Percentiles rank a stretch among this genome's conserved stretches.
These are phyloP conservation scores for Fusarium neocosmosporiellum DNA, from an alignment of 2,329 filamentous ascomycete genomes.

Conservation along the genomic window DNA sequence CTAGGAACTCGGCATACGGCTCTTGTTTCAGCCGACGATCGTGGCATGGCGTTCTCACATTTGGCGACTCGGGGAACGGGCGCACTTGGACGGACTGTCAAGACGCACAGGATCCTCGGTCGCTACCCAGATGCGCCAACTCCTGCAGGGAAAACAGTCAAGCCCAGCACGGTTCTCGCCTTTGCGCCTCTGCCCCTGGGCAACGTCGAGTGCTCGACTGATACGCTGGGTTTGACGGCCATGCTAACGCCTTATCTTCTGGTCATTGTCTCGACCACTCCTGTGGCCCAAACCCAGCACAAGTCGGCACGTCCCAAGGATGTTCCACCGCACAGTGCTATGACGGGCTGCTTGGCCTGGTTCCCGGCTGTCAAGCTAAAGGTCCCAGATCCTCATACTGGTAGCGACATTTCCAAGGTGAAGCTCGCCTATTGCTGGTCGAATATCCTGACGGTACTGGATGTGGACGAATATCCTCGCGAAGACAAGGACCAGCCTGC, in stretches of 20 bases:
- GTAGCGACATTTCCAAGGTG: conserved; percentile 77
- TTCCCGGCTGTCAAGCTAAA: conserved; percentile 97
- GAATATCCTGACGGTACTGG: conserved; percentile 93
- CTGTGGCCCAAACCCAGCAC: conserved; percentile 94
- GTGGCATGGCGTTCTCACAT: conserved; percentile 98
- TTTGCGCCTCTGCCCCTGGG: conserved; percentile 92
- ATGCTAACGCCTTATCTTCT: conserved; percentile 95
- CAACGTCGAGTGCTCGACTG: conserved; percentile 91
- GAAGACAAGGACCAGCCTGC: conserved; percentile 82
- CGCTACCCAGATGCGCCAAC: conserved; percentile 82
- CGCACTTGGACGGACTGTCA: conserved; percentile 84
- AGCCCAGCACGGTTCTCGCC: conserved; percentile 93
- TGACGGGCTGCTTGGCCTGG: conserved; percentile 96
- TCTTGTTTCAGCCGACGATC: conserved; percentile 92
- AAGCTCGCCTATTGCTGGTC: conserved; percentile 99
- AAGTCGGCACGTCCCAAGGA: conserved; percentile 94
- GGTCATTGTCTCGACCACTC: conserved; percentile 97
- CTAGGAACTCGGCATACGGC: conserved; percentile 93
- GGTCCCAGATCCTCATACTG: conserved; percentile 72
- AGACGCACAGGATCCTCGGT: conserved; percentile 89
- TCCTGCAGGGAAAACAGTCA: conserved; percentile 74
- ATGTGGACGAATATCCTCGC: conserved; percentile 79
- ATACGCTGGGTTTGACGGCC: conserved; percentile 89
- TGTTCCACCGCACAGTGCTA: conserved; percentile 85
- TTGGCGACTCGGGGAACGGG: conserved; percentile 92